Conservation (phyloP, 2,329 filamentous ascomycete species). For the Clarireedia paspali region DNA sequence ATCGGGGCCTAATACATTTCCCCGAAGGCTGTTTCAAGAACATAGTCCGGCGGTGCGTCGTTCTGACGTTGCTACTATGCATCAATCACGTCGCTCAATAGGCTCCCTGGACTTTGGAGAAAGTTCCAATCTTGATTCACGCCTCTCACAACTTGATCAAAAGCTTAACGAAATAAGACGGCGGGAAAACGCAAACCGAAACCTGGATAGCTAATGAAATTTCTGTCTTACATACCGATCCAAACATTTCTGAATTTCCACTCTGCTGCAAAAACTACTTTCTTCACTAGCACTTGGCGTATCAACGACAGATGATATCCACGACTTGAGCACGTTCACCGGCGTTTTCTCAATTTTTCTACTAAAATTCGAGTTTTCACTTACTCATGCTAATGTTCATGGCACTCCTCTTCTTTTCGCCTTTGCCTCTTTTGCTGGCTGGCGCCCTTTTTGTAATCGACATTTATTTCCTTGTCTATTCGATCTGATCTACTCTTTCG, state of each 20-base stretch:
- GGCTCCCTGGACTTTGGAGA: conserved; percentile 27
- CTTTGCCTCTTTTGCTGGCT: not conserved
- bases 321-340: not conserved
- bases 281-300: not conserved
- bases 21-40: conserved; percentile 44
- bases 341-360: not conserved
- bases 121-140: conserved; percentile 21
- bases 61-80: conserved; percentile 50
- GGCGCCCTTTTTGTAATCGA: not conserved
- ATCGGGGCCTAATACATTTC: conserved; percentile 47
- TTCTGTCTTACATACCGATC: not conserved
- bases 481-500: not conserved
- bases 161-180: conserved; percentile 26
- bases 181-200: conserved; percentile 15
- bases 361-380: not conserved
- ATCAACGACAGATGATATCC: not conserved
- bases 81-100: conserved; percentile 35
- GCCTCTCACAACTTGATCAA: conserved; percentile 21
- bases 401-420: not conserved
- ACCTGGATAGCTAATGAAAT: not conserved
- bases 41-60: conserved; percentile 25
- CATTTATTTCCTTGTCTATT: not conserved
- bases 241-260: not conserved
- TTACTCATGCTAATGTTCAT: not conserved
- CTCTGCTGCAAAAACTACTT: not conserved